A percentile compares a stretch with the other conserved stretches of the same genome.
Conservation (phyloP, 495 filamentous ascomycete species). For the Aspergillus avenaceus region DNA sequence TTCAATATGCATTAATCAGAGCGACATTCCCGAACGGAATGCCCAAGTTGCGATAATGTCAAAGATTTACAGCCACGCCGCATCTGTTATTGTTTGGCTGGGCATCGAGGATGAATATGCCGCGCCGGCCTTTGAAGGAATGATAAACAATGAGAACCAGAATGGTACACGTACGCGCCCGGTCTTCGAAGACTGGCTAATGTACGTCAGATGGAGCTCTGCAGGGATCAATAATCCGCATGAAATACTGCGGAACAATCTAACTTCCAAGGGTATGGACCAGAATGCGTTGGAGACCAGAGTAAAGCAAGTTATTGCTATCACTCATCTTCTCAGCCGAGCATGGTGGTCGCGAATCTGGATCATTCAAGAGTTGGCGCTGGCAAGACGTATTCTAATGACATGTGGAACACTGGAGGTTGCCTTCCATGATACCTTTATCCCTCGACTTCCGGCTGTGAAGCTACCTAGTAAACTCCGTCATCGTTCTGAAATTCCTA, state of each 20-base stretch:
- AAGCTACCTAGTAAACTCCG: neutral
- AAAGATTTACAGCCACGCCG: conserved; percentile 20
- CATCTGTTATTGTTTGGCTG: conserved; percentile 20
- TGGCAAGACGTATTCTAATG: conserved; percentile 6
- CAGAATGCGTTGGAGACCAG: neutral
- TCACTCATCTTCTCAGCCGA: conserved; percentile 2
- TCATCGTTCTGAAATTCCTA: neutral
- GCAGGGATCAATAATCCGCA: no score
- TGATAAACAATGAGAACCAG: no score
- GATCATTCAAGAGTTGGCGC: conserved; percentile 14
- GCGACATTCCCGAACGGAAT: neutral
- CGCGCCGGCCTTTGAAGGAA: no score
- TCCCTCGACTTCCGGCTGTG: neutral
- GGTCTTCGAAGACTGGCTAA: neutral
- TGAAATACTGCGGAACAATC: neutral
- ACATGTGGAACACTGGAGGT: neutral
- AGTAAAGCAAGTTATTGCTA: no score
- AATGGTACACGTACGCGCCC: no score
- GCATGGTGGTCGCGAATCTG: conserved; percentile 10
- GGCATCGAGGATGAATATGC: conserved; percentile 7
- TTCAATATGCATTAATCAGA: neutral
- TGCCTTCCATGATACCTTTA: neutral
- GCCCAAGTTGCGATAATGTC: conserved; percentile 7
- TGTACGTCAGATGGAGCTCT: neutral
- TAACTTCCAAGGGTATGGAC: neutral